A percentile compares a stretch with the other conserved stretches of the same genome.
Conservation (phyloP, 441 rosid species). For the Mallotus japonicus region DNA sequence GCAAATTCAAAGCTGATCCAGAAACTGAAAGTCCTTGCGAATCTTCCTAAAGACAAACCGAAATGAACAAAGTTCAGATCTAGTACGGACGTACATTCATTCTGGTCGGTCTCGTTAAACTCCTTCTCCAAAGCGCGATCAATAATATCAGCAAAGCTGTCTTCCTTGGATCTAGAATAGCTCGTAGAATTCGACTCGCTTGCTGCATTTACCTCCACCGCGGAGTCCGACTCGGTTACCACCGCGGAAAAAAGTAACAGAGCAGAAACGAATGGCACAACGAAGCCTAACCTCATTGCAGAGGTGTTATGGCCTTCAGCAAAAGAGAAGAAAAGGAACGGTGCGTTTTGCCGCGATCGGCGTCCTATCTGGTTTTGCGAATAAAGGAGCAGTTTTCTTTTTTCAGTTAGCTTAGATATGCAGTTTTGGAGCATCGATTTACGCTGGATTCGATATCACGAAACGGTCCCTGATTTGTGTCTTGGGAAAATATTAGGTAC, state of each 20-base stretch:
- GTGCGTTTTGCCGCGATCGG: slow-evolving; percentile 2
- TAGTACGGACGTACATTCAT: slow-evolving; percentile 56
- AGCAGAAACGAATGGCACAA: slow-evolving; percentile 36
- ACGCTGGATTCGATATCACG: neutral
- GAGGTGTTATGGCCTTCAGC: neutral
- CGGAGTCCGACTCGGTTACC: slow-evolving; percentile 34
- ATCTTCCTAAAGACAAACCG: neutral
- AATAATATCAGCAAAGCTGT: slow-evolving; percentile 83
- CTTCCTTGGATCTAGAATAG: slow-evolving; percentile 58
- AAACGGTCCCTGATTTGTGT: neutral
- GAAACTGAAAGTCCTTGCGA: slow-evolving; percentile 29
- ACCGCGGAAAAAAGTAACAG: slow-evolving; percentile 39
- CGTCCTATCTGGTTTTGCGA: neutral
- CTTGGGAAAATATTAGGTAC: too few species aligned
- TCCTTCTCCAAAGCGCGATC: slow-evolving; percentile 95
- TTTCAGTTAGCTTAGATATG: slow-evolving; percentile 13
- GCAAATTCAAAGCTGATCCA: slow-evolving; percentile 21
- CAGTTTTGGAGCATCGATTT: slow-evolving; percentile 8
- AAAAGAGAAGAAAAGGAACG: too few species aligned
- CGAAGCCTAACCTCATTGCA: slow-evolving; percentile 38
- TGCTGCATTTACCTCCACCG: slow-evolving; percentile 58
- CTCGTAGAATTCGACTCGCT: slow-evolving; percentile 45
- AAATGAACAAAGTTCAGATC: slow-evolving; percentile 45
- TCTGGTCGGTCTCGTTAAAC: slow-evolving; percentile 87
- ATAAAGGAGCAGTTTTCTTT: slow-evolving; percentile 15